Conservation (phyloP, 108 stramenopile species). For the Cylindrotheca closterium region DNA sequence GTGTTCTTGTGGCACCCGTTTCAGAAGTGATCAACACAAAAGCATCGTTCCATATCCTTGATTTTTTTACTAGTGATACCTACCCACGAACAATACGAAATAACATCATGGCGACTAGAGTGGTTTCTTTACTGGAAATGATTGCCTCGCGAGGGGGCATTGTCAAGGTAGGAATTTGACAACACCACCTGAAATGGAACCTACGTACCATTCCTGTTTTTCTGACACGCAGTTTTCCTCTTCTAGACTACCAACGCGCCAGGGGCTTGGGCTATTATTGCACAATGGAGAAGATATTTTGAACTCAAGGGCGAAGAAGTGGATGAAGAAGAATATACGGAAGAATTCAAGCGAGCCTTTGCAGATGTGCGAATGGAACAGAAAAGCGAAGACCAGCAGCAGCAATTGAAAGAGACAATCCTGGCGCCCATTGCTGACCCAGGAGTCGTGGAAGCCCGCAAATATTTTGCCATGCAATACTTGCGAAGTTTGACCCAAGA, state of each 20-base stretch:
- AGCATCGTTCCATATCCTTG: no score
- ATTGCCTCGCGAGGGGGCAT: slow-evolving; percentile 12
- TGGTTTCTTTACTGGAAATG: slow-evolving; percentile 8
- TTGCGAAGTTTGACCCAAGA: slow-evolving; percentile 5
- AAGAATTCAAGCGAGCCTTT: background rate
- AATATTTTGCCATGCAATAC: slow-evolving; percentile 12
- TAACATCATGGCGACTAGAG: slow-evolving; percentile 16
- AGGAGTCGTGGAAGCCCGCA: slow-evolving; percentile 1
- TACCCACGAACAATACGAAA: no score
- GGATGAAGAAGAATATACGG: background rate
- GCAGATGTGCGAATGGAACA: background rate
- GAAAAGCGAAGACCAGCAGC: background rate
- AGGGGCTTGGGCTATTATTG: background rate
- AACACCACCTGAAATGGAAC: background rate
- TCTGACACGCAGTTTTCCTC: background rate
- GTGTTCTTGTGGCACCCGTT: no score
- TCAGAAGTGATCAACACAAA: no score
- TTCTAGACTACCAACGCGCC: background rate
- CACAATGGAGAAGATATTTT: background rate
- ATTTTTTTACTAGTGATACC: no score
- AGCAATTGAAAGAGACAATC: background rate
- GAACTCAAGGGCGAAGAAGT: background rate
- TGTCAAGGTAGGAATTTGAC: slow-evolving; percentile 6
- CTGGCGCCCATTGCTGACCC: background rate
- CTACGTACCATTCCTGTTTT: background rate